Evolutionary conservation across 805 yeast species (phyloP).

Genomic region (Wickerhamia fluorescens): DNA sequence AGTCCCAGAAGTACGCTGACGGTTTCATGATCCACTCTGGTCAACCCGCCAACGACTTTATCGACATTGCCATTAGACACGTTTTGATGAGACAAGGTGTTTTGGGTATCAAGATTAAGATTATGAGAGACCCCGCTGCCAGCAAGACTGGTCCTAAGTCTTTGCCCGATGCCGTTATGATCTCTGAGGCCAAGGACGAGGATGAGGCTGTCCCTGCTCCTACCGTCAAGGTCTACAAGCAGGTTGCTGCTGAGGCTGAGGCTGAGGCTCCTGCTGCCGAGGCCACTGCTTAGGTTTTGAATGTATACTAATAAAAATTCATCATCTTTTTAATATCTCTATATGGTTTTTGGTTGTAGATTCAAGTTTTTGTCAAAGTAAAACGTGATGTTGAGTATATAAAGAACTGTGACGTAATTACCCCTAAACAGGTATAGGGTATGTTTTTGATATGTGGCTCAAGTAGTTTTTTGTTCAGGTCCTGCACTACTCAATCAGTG

Average conservation of each 20-base stretch:
- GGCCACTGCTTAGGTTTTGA: conserved; percentile 4
- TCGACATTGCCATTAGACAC: conserved; percentile 98
- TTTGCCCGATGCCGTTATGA: conserved; percentile 91
- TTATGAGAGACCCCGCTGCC: conserved; percentile 96
- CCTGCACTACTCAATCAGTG: too few species aligned
- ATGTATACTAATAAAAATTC: too few species aligned
- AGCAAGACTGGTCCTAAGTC: conserved; percentile 82
- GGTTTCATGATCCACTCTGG: conserved; percentile 99
- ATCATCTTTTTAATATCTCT: conserved; percentile 1
- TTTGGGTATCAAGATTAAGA: conserved; percentile 98
- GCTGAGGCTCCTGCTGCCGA: conserved; percentile 27
- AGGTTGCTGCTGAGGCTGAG: conserved; percentile 13
- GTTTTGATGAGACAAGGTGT: conserved; percentile 99
- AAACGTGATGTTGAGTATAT: too few species aligned
- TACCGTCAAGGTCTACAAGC: conserved; percentile 68
- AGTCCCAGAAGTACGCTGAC: conserved; percentile 99
- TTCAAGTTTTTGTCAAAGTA: too few species aligned
- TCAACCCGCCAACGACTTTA: conserved; percentile 99
- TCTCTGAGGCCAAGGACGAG: conserved; percentile 93
- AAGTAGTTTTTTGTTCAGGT: too few species aligned
- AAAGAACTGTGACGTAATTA: too few species aligned
- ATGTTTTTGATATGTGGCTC: too few species aligned
- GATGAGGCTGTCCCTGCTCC: conserved; percentile 69
- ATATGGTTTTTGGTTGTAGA: too few species aligned
- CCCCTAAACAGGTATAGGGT: too few species aligned